A percentile compares a stretch with the other conserved stretches of the same genome.
Evolutionary conservation across 208 protist species (phyloP).

Genomic region (Lotmaria passim): DNA sequence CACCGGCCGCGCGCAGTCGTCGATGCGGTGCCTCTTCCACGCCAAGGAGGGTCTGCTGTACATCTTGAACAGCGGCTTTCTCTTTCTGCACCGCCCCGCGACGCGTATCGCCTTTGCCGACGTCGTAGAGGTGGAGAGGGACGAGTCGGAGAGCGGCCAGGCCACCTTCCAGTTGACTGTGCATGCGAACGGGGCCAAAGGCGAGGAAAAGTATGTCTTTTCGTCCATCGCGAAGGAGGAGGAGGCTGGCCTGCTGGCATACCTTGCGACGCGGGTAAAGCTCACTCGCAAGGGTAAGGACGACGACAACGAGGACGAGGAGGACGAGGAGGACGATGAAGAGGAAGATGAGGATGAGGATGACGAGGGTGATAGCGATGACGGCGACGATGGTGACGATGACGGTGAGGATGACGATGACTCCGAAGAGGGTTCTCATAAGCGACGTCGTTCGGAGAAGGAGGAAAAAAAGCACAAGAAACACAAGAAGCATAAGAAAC

Average conservation of each 20-base stretch:
- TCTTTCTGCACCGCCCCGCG: conserved; percentile 85
- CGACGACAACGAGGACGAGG: conserved; percentile 42
- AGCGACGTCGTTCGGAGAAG: conserved; percentile 45
- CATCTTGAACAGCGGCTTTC: conserved; percentile 70
- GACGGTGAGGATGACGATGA: conserved; percentile 38
- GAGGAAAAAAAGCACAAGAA: conserved; percentile 44
- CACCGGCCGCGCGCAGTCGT: conserved; percentile 53
- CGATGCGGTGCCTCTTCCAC: conserved; percentile 76
- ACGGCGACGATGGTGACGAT: conserved; percentile 57
- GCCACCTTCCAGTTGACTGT: conserved; percentile 82
- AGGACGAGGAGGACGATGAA: conserved; percentile 60
- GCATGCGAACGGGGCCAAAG: conserved; percentile 33
- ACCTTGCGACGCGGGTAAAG: conserved; percentile 61
- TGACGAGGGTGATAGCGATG: conserved; percentile 41
- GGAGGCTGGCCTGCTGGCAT: conserved; percentile 62
- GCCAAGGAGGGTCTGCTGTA: conserved; percentile 80
- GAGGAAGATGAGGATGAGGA: conserved; percentile 55
- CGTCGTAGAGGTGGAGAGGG: conserved; percentile 62
- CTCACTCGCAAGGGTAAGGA: conserved; percentile 48
- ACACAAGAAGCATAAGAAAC: conserved; percentile 38
- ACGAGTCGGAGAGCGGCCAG: conserved; percentile 70
- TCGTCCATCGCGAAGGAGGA: conserved; percentile 72
- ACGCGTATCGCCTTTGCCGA: conserved; percentile 59
- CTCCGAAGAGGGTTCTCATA: conserved; percentile 38
- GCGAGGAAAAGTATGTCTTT: conserved; percentile 72